Conservation (phyloP, 805 yeast genomes). For the Peterozyma xylosa region DNA sequence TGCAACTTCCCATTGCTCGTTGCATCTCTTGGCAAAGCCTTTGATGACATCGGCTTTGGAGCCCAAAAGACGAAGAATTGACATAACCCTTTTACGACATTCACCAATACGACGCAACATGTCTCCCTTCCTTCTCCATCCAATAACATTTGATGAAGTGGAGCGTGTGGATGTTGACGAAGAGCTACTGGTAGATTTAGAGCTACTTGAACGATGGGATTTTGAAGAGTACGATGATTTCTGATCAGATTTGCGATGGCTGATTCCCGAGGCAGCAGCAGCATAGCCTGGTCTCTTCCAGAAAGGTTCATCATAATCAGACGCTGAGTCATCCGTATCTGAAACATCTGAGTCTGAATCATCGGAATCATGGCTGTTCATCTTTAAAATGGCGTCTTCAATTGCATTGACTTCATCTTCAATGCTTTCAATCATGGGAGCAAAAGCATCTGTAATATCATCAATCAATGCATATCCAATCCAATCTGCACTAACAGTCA, state of each 20-base stretch:
- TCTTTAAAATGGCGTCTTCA: slow-evolving; percentile 80
- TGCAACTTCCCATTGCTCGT: slow-evolving; percentile 74
- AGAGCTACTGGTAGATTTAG: slow-evolving; percentile 10
- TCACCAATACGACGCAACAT: slow-evolving; percentile 94
- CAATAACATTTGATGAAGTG: slow-evolving; percentile 37
- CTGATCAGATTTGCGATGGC: slow-evolving; percentile 14
- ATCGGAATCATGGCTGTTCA: slow-evolving; percentile 64
- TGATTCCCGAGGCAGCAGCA: slow-evolving; percentile 14
- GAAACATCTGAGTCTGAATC: slow-evolving; percentile 30
- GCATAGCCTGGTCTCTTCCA: slow-evolving; percentile 20
- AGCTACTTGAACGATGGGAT: slow-evolving; percentile 17
- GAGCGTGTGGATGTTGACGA: slow-evolving; percentile 21
- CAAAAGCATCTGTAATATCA: slow-evolving; percentile 95
- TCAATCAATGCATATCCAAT: slow-evolving; percentile 93
- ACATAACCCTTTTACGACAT: slow-evolving; percentile 91
- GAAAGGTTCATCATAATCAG: slow-evolving; percentile 18
- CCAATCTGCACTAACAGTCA: slow-evolving; percentile 93
- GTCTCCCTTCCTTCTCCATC: slow-evolving; percentile 91
- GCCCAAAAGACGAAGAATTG: slow-evolving; percentile 73
- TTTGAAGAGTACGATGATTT: slow-evolving; percentile 10
- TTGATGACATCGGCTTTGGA: slow-evolving; percentile 96
- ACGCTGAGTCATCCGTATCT: slow-evolving; percentile 19
- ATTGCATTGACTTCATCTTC: slow-evolving; percentile 93
- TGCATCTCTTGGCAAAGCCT: slow-evolving; percentile 88
- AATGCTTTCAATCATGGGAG: slow-evolving; percentile 90